Base-by-base conservation (phyloP, 2,329 filamentous ascomycete genomes). In the Rutstroemia sp. region DNA sequence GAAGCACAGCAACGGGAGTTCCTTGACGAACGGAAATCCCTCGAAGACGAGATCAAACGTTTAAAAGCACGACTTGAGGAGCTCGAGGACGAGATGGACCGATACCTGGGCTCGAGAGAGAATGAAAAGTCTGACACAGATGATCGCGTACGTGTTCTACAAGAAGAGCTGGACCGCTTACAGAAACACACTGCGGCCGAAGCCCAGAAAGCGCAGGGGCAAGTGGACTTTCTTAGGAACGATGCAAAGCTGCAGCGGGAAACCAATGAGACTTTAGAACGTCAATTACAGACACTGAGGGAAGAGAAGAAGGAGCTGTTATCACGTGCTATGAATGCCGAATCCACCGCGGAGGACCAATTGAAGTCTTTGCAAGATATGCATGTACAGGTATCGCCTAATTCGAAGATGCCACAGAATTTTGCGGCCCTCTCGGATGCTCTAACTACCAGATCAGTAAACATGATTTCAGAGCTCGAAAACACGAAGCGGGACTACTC, bases 1-100 rank as follows among this genome's bases (percentile, higher is more conserved):
- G 91, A 97, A 68, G 87, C 92, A 12, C 82, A 95, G 62, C 90
- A 96, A 71, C 84, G 83, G 25, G 94, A 97, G 67, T 96, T 96
- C 63, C 78, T 88, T 38, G 84, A 86, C 50, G 92, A 97, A 71
- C 83, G 94, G 41, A 89, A 88, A 66, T 87, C 85, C 9, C 76
- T 97, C 0, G 89, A 96, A 64, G 78, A 82, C 16, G 92, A 97
- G 68, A 84, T 94, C 57, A 86, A 84, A 63, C 80, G 81, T 14
- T 79, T 92, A 57, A 92, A 87, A 67, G 78, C 85, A 54, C 87
- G 86, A 52, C 76, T 94, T 0, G 94, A 97, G 68, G 90, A 97
- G 64, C 80, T 88, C 5, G 94, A 99, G 71, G 92, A 96, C 65
- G 92, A 96, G 67, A 82, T 97, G 51, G 92, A 96, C 64, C 81